phyloP scores from a whole-genome alignment of 1,284 basidiomycete genomes.

The Fomitiporia mediterranea region DNA sequence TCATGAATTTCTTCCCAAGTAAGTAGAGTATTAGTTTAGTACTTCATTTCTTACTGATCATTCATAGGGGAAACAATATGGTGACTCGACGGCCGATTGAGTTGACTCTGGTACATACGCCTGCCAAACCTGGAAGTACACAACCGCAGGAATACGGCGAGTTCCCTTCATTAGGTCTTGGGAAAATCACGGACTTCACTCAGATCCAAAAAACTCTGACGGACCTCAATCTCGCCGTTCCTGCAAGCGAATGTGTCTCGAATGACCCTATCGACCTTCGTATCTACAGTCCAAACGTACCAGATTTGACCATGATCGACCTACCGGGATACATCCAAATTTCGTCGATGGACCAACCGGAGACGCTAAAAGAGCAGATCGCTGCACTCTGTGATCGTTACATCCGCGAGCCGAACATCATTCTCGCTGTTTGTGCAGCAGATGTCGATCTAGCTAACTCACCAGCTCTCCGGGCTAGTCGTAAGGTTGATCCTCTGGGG shows the following conservation, averaged over 20 bases:
- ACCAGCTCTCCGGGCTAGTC: constrained; percentile 88
- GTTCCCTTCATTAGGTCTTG: constrained; percentile 86
- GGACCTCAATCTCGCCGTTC: constrained; percentile 93
- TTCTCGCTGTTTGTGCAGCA: constrained; percentile 95
- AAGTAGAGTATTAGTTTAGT: constrained; percentile 31
- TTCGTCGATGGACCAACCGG: constrained; percentile 92
- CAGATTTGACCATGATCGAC: constrained; percentile 96
- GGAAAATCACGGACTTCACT: constrained; percentile 85
- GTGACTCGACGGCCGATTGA: constrained; percentile 98
- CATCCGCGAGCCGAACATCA: constrained; percentile 96
- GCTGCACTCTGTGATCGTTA: constrained; percentile 89
- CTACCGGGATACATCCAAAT: constrained; percentile 98
- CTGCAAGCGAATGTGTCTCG: constrained; percentile 85
- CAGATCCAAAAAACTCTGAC: constrained; percentile 90
- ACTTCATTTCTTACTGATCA: not conserved
- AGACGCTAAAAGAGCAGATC: constrained; percentile 92
- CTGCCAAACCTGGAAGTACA: constrained; percentile 46
- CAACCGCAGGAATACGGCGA: constrained; percentile 86
- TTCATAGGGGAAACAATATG: constrained; percentile 92
- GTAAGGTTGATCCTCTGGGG: constrained; percentile 92
- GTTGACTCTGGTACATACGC: constrained; percentile 92
- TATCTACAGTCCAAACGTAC: constrained; percentile 94
- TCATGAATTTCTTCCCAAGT: constrained; percentile 98
- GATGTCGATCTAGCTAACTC: constrained; percentile 99
- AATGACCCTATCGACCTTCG: constrained; percentile 95